Base-by-base conservation (phyloP, 495 filamentous ascomycete genomes). In the Echria macrotheca region DNA sequence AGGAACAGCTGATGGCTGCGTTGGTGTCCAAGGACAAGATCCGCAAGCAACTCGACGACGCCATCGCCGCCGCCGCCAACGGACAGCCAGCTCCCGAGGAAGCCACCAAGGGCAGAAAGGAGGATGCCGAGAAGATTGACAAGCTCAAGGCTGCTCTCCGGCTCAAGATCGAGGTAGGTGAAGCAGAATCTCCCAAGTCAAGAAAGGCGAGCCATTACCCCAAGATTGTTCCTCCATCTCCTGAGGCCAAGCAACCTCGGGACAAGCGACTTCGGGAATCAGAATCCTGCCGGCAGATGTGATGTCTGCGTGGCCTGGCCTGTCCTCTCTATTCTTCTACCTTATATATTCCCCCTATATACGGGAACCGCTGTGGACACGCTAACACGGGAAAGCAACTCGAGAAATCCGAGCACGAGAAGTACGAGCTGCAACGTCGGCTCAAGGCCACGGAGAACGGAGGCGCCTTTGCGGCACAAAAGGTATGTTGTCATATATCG, bases 1-100 rank as follows among this genome's bases (percentile, higher is more conserved):
- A 71, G 63, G 67, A 67, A 31, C 74, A 79, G 56, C 69, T 78
- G 19, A 60, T 78, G 55, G 66, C 67, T 11, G 67, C 69, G 9
- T 61, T 77, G n/a, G 59, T 80, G 22, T 68, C 70, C 38, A 79
- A 79, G 59, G 74, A 78, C 50, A 74, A 72, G 52, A 67, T 79
- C 21, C 68, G 69, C 32, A 72, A 76, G 49, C 69, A 77, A 31
- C 66, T 77, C 47, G 72, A 76, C 40, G 65, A 68, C 15, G 54
- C 57, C 7, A 33, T 60, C 12, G 55, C 57, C 15, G 43, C 44
- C 5, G 46, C 46, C 19, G 15, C 40, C 5, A 43, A 32, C 14
- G 53, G 41, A 9, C 52, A n/a, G 23, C 19, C 18, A 44, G 47
- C 37, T 26, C 43, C 50, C 21, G 42, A 50, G 8, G 49, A 44